Conservation (phyloP, 805 yeast genomes). For the Wickerhamiella siamensis region DNA sequence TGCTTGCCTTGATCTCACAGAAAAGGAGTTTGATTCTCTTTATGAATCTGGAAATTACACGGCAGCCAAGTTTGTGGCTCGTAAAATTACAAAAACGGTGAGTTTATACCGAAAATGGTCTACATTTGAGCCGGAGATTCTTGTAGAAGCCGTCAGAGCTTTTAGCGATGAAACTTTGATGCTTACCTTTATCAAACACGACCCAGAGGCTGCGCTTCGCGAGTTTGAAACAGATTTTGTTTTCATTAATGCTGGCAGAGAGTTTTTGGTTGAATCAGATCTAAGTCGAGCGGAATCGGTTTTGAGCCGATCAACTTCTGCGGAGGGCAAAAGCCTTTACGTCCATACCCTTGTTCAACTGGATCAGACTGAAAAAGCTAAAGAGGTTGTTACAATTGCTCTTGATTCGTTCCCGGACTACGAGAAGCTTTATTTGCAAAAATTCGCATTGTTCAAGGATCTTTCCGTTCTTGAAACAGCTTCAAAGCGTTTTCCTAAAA, state of each 20-base stretch:
- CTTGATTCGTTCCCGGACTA: slow-evolving; percentile 34
- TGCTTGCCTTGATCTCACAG: background rate
- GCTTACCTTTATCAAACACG: slow-evolving; percentile 38
- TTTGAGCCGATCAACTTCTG: background rate
- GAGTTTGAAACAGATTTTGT: background rate
- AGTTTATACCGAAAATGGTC: background rate
- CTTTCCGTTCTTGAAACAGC: slow-evolving; percentile 31
- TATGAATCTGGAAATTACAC: background rate
- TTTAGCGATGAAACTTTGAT: slow-evolving; percentile 55
- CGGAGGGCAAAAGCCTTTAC: background rate
- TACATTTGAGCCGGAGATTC: background rate
- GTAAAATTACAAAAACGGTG: background rate
- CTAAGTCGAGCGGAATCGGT: background rate
- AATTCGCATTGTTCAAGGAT: slow-evolving; percentile 45
- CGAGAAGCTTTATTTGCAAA: slow-evolving; percentile 45
- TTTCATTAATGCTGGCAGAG: background rate
- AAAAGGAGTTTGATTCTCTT: background rate
- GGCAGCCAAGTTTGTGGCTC: background rate
- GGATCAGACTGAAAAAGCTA: slow-evolving; percentile 25
- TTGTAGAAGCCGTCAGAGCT: slow-evolving; percentile 47
- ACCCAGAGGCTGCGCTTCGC: background rate
- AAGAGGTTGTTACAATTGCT: slow-evolving; percentile 33
- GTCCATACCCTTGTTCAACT: background rate
- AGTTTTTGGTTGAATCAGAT: background rate
- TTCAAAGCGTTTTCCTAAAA: slow-evolving; percentile 32